These are phyloP conservation scores for Rhodomyrtus psidioides DNA, from an alignment of 441 rosid genomes.

Conservation along the genomic window DNA sequence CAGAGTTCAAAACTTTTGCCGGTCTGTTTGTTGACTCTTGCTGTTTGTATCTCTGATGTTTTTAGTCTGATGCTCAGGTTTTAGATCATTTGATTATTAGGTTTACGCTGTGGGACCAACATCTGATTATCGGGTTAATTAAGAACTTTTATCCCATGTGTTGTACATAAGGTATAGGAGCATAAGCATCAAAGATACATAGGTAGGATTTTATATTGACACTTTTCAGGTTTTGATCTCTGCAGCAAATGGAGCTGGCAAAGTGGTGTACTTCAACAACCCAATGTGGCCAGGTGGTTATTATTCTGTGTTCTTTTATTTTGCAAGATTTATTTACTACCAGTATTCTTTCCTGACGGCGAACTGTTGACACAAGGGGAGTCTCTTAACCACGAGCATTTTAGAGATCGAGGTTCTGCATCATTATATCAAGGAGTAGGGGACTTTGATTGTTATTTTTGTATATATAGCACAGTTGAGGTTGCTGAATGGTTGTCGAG, in stretches of 20 bases:
- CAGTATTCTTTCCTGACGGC: neutral
- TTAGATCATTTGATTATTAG: neutral
- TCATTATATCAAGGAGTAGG: neutral
- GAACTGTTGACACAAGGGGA: neutral
- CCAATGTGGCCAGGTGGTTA: conserved; percentile 96
- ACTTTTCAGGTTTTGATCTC: neutral
- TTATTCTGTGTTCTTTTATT: neutral
- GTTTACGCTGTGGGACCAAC: neutral
- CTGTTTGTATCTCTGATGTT: neutral
- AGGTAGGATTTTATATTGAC: neutral
- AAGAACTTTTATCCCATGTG: neutral
- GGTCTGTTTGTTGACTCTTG: conserved; percentile 24
- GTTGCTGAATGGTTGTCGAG: neutral
- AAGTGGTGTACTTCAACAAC: conserved; percentile 68
- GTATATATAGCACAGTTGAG: neutral
- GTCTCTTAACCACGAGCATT: neutral
- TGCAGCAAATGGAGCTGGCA: conserved; percentile 40
- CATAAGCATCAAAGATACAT: neutral
- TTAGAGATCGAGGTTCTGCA: neutral
- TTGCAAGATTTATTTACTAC: neutral
- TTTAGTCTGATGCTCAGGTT: neutral
- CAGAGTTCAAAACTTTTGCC: conserved; percentile 51
- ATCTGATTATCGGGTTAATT: neutral
- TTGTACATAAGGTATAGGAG: neutral
- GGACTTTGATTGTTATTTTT: neutral